Evolutionary conservation across 495 filamentous ascomycete species (phyloP), one percentile per base, ranked within the genome.

Genomic region (Trichoderma virens): DNA sequence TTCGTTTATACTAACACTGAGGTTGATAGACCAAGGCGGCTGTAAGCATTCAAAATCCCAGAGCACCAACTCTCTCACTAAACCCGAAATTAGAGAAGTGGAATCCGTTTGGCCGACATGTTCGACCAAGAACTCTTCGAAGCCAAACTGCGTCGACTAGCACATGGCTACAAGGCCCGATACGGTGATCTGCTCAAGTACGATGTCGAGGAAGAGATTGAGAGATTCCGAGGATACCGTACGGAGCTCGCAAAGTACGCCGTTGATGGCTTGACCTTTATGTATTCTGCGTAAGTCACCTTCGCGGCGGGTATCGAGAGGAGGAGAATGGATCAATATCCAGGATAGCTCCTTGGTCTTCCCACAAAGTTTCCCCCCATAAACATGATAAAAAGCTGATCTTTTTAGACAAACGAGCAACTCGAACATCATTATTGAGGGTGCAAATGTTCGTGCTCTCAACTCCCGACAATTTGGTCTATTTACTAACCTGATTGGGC

Each of bases 121-220:
- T 86, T 91, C 73, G 80, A 92, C 69, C 80, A 82, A 41, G 74
- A 82, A 31, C 62, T 69, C 35, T 92, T 96, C 70, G 91, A 95
- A 75, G 73, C 77, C 35, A 90, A 89, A 74, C 74, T 96, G 61
- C 80, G 89, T 60, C 73, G 78, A 9, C 76, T 96, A 63, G 88
- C 84, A 2, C 66, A 74, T 20, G 83, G 85, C 4, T 93, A 87
- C 76, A 83, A 86, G 73, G 85, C 86, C 64, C 79, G 89, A 11
- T 96, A 87, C 70, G 92, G 92, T 16, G 84, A 90, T 64, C 73
- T 93, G 63, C 75, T 86, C 63, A 67, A 83, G 62, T 96, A 96
- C 69, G 85, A 90, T 70, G 84, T 89, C 35, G 92, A 96, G 70
- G 86, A 86, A 47, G 92, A 97, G 76, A 85, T 96, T 75, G 77